Percentiles rank a stretch among this genome's conserved stretches.
Conservation (phyloP, 495 filamentous ascomycete genomes). For the Neurospora sp. region DNA sequence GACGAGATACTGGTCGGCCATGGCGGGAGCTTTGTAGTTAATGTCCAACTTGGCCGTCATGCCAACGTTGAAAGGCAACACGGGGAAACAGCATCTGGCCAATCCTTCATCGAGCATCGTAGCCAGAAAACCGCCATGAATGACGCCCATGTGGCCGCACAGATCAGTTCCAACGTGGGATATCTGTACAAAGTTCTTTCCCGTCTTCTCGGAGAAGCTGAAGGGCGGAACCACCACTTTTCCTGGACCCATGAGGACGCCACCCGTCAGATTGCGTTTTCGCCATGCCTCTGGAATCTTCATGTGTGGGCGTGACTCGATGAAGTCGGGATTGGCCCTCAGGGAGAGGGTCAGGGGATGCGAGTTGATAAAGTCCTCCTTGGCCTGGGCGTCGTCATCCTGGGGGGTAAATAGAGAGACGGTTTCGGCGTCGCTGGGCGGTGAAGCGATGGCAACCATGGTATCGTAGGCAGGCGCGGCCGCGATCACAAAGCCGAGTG, state of each 20-base stretch:
- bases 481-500: slow-evolving; percentile 45
- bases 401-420: slow-evolving; percentile 54
- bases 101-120: slow-evolving; percentile 89
- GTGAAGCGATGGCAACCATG: slow-evolving; percentile 36
- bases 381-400: slow-evolving; percentile 48
- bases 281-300: slow-evolving; percentile 64
- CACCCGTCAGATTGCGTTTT: slow-evolving; percentile 68
- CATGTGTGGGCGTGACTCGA: slow-evolving; percentile 75
- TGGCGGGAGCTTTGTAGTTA: slow-evolving; percentile 73
- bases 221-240: slow-evolving; percentile 76
- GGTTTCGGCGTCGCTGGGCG: slow-evolving; percentile 63
- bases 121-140: slow-evolving; percentile 86
- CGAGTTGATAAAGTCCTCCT: slow-evolving; percentile 62
- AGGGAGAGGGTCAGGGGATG: slow-evolving; percentile 62
- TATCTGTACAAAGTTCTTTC: slow-evolving; percentile 63
- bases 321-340: slow-evolving; percentile 55
- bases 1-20: slow-evolving; percentile 68
- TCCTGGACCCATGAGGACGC: slow-evolving; percentile 64
- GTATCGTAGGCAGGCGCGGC: slow-evolving; percentile 36
- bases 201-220: slow-evolving; percentile 59
- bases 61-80: slow-evolving; percentile 77
- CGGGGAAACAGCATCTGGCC: slow-evolving; percentile 82
- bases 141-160: slow-evolving; percentile 84
- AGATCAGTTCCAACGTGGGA: slow-evolving; percentile 72
- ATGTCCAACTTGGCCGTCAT: slow-evolving; percentile 88